Evolutionary conservation across 2,329 filamentous ascomycete genomes (phyloP).

Genomic region (Huntiella savannae): DNA sequence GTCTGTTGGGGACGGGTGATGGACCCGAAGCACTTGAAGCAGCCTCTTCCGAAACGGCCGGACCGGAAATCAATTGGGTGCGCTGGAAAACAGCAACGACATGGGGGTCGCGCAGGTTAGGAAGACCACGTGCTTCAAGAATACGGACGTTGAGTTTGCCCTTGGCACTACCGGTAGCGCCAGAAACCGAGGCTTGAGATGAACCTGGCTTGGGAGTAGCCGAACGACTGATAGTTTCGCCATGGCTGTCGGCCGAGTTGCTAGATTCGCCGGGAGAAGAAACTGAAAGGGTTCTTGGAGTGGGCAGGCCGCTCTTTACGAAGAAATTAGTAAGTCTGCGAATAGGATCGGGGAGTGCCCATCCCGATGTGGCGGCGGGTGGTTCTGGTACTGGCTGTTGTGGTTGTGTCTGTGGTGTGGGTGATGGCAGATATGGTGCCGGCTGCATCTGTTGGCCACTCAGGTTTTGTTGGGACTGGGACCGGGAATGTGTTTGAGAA

Average conservation of each 20-base stretch:
- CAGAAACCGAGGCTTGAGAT: slow-evolving; percentile 22
- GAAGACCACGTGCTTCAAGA: slow-evolving; percentile 62
- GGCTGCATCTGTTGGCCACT: neutral
- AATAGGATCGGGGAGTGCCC: slow-evolving; percentile 19
- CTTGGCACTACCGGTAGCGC: slow-evolving; percentile 49
- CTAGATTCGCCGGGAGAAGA: slow-evolving; percentile 4
- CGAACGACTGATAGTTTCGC: slow-evolving; percentile 20
- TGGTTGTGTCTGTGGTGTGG: neutral
- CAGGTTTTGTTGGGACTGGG: neutral
- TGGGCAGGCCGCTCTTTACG: slow-evolving; percentile 77
- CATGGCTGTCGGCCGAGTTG: slow-evolving; percentile 1
- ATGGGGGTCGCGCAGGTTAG: slow-evolving; percentile 74
- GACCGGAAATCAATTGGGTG: slow-evolving; percentile 86
- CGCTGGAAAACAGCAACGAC: slow-evolving; percentile 93
- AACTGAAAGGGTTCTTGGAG: slow-evolving; percentile 64
- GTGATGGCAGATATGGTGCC: neutral
- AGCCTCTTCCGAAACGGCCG: slow-evolving; percentile 42
- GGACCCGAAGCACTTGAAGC: slow-evolving; percentile 24
- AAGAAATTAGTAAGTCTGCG: slow-evolving; percentile 75
- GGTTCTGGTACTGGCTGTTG: neutral
- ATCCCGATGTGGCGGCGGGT: neutral
- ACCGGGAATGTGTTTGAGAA: neutral
- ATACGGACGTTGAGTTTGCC: slow-evolving; percentile 86
- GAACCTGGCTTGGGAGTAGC: slow-evolving; percentile 30
- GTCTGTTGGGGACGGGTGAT: slow-evolving; percentile 1